These are phyloP conservation scores for Starmera quercuum DNA, from an alignment of 805 yeast genomes.

Conservation along the genomic window DNA sequence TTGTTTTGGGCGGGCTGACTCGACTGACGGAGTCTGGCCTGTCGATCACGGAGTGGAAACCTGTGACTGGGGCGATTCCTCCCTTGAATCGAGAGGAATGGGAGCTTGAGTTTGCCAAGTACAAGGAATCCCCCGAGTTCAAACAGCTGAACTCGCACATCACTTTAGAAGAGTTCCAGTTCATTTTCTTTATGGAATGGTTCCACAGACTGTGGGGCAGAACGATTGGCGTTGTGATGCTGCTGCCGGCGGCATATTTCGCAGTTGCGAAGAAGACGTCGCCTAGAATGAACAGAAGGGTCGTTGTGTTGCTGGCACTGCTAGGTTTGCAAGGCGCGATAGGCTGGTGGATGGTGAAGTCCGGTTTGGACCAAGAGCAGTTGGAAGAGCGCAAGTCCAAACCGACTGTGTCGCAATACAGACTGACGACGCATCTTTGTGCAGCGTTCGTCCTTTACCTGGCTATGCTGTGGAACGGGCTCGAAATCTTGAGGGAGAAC, in stretches of 20 bases:
- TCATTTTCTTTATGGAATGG: constrained; percentile 97
- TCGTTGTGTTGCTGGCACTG: constrained; percentile 65
- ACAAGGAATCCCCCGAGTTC: constrained; percentile 85
- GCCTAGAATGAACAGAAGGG: constrained; percentile 54
- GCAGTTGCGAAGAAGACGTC: constrained; percentile 61
- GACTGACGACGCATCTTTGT: constrained; percentile 89
- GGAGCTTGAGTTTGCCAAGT: constrained; percentile 77
- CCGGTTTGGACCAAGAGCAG: constrained; percentile 81
- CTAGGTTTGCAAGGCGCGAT: constrained; percentile 92
- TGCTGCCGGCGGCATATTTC: constrained; percentile 81
- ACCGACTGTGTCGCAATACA: constrained; percentile 96
- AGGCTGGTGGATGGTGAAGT: constrained; percentile 99
- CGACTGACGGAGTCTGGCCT: constrained; percentile 93
- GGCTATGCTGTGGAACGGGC: constrained; percentile 87
- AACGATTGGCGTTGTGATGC: constrained; percentile 75
- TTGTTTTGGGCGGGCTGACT: constrained; percentile 92
- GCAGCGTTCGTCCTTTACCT: constrained; percentile 85
- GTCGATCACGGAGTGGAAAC: constrained; percentile 97
- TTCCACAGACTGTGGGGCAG: constrained; percentile 90
- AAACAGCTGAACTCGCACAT: constrained; percentile 82
- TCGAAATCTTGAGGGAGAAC: constrained; percentile 71
- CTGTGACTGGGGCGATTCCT: constrained; percentile 92
- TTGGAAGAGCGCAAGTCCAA: constrained; percentile 75
- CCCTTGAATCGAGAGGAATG: constrained; percentile 78
- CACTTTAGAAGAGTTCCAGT: constrained; percentile 86